These are phyloP conservation scores for Halophytophthora batemanensis DNA, from an alignment of 352 stramenopile species.

Conservation along the genomic window DNA sequence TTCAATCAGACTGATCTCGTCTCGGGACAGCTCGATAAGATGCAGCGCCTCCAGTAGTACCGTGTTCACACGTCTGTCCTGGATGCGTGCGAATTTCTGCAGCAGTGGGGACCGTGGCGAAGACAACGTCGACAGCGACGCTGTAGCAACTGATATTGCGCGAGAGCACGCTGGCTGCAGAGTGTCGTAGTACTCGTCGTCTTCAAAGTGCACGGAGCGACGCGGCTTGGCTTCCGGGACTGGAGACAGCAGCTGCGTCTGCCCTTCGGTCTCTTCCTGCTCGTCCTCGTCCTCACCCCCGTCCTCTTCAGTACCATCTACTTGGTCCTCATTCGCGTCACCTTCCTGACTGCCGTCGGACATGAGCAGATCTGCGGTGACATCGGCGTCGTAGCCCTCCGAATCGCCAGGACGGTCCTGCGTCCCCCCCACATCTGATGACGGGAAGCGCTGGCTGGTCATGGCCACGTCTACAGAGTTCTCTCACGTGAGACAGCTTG, in stretches of 20 bases:
- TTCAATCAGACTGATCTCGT: slow-evolving; percentile 58
- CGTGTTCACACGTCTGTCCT: slow-evolving; percentile 56
- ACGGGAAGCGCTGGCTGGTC: no score
- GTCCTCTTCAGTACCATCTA: slow-evolving; percentile 47
- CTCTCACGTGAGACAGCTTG: no score
- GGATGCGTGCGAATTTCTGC: slow-evolving; percentile 55
- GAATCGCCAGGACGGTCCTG: no score
- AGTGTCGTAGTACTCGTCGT: slow-evolving; percentile 9
- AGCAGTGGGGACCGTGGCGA: slow-evolving; percentile 40
- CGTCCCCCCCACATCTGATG: no score
- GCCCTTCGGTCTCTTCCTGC: slow-evolving; percentile 49
- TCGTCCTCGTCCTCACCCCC: slow-evolving; percentile 65
- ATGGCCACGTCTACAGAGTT: no score
- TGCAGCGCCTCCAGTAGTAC: slow-evolving; percentile 60
- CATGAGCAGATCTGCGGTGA: no score
- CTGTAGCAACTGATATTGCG: background rate
- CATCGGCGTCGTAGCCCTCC: no score
- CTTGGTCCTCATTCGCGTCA: no score
- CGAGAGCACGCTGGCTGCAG: slow-evolving; percentile 7
- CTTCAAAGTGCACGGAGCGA: slow-evolving; percentile 16
- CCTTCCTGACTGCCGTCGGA: no score
- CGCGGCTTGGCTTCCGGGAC: slow-evolving; percentile 3
- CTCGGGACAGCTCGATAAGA: slow-evolving; percentile 56
- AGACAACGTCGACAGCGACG: slow-evolving; percentile 8
- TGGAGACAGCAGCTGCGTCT: slow-evolving; percentile 23